Percentiles rank a stretch among this genome's conserved stretches.
Evolutionary conservation across 2,329 filamentous ascomycete species (phyloP).

Genomic region (Byssochlamys sp.): DNA sequence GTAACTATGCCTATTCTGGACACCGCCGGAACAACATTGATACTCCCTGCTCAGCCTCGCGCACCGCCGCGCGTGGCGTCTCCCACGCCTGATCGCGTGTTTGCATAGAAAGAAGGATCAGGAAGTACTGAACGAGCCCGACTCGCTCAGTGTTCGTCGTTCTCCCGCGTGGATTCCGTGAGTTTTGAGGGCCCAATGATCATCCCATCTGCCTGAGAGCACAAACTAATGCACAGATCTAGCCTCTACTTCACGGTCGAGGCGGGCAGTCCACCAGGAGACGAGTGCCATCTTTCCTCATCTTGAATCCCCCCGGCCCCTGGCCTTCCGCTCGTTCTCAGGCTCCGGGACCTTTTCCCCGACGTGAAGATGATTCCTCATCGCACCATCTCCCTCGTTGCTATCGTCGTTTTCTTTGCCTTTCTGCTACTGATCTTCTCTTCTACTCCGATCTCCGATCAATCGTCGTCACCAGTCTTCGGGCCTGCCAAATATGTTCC

Average conservation of each 20-base stretch:
- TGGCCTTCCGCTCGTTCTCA: background rate
- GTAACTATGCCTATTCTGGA: background rate
- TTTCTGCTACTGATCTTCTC: slow-evolving; percentile 37
- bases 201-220: background rate
- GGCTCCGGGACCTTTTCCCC: background rate
- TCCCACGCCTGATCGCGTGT: background rate
- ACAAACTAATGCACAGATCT: background rate
- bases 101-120: background rate
- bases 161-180: background rate
- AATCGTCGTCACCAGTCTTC: slow-evolving; percentile 14
- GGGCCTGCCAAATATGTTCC: slow-evolving; percentile 24
- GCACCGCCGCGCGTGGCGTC: background rate
- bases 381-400: slow-evolving; percentile 32
- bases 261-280: background rate
- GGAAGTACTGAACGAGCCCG: background rate
- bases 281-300: background rate
- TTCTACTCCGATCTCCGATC: slow-evolving; percentile 24
- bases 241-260: background rate
- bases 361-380: slow-evolving; percentile 29
- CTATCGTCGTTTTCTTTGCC: slow-evolving; percentile 34
- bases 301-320: background rate
- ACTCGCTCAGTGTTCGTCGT: background rate
- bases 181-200: background rate
- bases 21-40: background rate
- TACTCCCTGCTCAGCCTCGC: background rate